Conservation (phyloP, 2,329 filamentous ascomycete genomes). For the Septoria linicola region DNA sequence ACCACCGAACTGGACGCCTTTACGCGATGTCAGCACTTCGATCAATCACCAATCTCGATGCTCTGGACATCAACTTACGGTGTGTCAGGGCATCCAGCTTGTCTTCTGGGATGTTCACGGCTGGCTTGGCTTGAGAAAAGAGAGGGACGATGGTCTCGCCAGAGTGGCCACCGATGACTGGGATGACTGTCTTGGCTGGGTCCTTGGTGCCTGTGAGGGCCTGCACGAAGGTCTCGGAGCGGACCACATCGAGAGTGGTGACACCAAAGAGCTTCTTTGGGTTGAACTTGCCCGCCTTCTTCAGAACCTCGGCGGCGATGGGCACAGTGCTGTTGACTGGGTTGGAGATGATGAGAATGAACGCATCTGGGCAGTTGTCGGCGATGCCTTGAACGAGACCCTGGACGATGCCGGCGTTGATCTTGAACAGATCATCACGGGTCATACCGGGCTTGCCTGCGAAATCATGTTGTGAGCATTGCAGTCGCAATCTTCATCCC, state of each 20-base stretch:
- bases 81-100: constrained; percentile 89
- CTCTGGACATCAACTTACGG: constrained; percentile 53
- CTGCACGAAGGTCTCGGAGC: constrained; percentile 93
- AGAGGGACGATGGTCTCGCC: constrained; percentile 97
- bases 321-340: constrained; percentile 99
- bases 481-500: neutral
- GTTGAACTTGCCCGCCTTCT: constrained; percentile 90
- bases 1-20: constrained; percentile 89
- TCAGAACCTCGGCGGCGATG: constrained; percentile 95
- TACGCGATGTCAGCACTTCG: constrained; percentile 17
- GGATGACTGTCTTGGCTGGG: constrained; percentile 78
- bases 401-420: constrained; percentile 97
- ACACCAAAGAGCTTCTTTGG: constrained; percentile 96
- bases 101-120: constrained; percentile 77
- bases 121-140: constrained; percentile 84
- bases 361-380: constrained; percentile 87
- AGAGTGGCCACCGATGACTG: constrained; percentile 95
- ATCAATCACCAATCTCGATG: neutral
- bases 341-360: constrained; percentile 96
- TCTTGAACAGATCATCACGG: constrained; percentile 99
- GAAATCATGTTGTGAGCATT: constrained; percentile 7
- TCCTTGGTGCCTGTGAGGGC: constrained; percentile 79
- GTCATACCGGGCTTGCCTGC: constrained; percentile 98
- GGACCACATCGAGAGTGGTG: constrained; percentile 96
- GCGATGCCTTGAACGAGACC: constrained; percentile 86